Evolutionary conservation across 208 protist species (phyloP), one percentile per base, ranked within the genome.

Genomic region (Herpetomonas samuelpessoai): DNA sequence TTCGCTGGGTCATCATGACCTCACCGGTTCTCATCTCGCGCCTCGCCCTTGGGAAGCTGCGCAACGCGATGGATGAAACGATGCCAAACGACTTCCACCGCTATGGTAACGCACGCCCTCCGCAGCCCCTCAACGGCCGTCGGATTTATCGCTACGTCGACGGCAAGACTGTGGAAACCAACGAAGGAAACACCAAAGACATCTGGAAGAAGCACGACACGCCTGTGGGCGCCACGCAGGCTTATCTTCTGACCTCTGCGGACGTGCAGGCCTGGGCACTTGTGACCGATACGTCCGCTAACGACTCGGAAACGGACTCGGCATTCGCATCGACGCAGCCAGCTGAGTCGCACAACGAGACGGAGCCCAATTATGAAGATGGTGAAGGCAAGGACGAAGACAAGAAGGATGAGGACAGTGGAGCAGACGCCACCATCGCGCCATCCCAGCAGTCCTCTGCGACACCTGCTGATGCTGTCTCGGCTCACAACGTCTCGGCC

Each of bases 1-100:
- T 96, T 24, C 71, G 74, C 7, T 93, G 88, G 76, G 66, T 91
- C 22, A 76, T 96, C 1, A 74, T 96, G 71, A 90, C 84, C 3
- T 79, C 84, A n/a, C 84, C 81, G 3, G 57, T 86, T 19, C 46
- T 79, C 56, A 81, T 94, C 30, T 84, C 83, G 0, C 69, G 55
- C 26, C 31, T 73, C 2, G 79, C 74, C 27, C 63, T 90, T 0
- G 69, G 68, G 18, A 75, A 71, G 59, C 69, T 94, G 26, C 67
- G 65, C 21, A 61, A 83, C 21, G 68, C 75, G 28, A 74, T 86
- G 49, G 62, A 74, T 31, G 39, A 71, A 30, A 28, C 72, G 7
- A 68, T 76, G 56, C 68, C 76, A 16, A 85, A 74, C 57, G 67
- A 79, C 51, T 83, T 86, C 44, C 57, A 80, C 53, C 67, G 68